Conservation (phyloP, 2,329 filamentous ascomycete genomes). For the Anthostomella pinea region DNA sequence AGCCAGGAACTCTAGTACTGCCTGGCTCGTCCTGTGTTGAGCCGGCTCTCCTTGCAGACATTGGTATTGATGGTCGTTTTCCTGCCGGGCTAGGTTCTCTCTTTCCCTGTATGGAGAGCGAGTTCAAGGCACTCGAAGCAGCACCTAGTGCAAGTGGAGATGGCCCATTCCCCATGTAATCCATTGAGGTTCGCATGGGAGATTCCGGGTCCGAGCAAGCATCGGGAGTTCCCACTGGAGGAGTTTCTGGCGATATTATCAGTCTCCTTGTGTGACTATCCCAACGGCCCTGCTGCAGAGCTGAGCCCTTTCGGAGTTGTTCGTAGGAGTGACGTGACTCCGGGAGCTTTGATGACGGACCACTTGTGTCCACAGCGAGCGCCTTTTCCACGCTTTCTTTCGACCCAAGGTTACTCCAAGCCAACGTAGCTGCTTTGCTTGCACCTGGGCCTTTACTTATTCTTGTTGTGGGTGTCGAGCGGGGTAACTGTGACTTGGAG, state of each 20-base stretch:
- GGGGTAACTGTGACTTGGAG: constrained; percentile 35
- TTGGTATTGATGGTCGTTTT: constrained; percentile 17
- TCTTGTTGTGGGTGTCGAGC: constrained; percentile 41
- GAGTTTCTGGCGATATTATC: constrained; percentile 38
- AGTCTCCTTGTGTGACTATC: constrained; percentile 54
- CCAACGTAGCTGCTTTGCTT: constrained; percentile 62
- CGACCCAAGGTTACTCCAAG: constrained; percentile 52
- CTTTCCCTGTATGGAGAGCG: constrained; percentile 31
- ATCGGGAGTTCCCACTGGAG: constrained; percentile 27
- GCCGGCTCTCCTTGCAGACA: constrained; percentile 11
- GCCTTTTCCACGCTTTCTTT: constrained; percentile 34
- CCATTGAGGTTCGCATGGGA: constrained; percentile 38
- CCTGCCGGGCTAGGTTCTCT: constrained; percentile 16
- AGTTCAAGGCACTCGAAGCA: constrained; percentile 52
- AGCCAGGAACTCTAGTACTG: constrained; percentile 10
- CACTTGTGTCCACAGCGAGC: constrained; percentile 21
- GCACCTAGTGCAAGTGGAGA: constrained; percentile 53
- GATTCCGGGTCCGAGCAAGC: constrained; percentile 27
- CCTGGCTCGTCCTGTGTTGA: constrained; percentile 19
- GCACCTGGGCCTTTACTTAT: constrained; percentile 50
- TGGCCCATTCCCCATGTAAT: constrained; percentile 36
- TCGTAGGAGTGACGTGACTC: constrained; percentile 32
- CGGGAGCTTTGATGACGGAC: constrained; percentile 12
- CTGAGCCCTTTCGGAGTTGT: constrained; percentile 27
- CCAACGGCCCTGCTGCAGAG: constrained; percentile 44